phyloP scores from a whole-genome alignment of 345 rosid genomes.

The Hibiscus syriacus region DNA sequence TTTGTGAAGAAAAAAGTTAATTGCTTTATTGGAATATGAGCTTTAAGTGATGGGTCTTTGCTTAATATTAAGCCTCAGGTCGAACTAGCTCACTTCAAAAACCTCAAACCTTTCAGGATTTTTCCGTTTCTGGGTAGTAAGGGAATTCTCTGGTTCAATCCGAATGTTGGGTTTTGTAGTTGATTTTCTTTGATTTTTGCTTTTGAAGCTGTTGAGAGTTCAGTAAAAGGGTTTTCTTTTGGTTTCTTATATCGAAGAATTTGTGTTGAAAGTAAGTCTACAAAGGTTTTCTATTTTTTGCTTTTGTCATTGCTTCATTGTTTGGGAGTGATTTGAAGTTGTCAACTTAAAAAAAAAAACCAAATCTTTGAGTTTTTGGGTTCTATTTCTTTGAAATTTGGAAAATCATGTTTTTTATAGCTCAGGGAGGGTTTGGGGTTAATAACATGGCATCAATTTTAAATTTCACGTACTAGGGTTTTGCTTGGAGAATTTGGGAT shows the following conservation, averaged over 20 bases:
- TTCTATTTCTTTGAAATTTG: background rate
- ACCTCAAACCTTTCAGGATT: background rate
- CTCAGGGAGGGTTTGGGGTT: background rate
- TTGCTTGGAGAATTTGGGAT: background rate
- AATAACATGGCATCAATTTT: background rate
- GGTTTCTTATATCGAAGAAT: background rate
- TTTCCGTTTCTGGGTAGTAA: background rate
- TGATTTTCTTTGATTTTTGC: background rate
- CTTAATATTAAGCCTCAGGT: constrained; percentile 18
- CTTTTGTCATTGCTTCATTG: too few relatives aligned
- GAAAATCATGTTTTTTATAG: background rate
- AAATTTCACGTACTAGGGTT: background rate
- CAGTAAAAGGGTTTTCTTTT: background rate
- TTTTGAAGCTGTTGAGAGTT: background rate
- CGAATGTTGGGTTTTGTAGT: background rate
- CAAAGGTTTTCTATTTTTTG: background rate
- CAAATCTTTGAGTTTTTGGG: background rate
- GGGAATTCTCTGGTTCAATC: constrained; percentile 2
- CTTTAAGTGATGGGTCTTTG: constrained; percentile 21
- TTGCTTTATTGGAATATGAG: constrained; percentile 39
- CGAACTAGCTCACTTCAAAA: background rate
- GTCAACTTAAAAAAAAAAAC: background rate
- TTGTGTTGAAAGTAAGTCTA: background rate
- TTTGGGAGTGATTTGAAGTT: too few relatives aligned
- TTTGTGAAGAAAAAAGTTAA: constrained; percentile 21